Base-by-base conservation (phyloP, 768 basidiomycete species). In the Mycena floridula region DNA sequence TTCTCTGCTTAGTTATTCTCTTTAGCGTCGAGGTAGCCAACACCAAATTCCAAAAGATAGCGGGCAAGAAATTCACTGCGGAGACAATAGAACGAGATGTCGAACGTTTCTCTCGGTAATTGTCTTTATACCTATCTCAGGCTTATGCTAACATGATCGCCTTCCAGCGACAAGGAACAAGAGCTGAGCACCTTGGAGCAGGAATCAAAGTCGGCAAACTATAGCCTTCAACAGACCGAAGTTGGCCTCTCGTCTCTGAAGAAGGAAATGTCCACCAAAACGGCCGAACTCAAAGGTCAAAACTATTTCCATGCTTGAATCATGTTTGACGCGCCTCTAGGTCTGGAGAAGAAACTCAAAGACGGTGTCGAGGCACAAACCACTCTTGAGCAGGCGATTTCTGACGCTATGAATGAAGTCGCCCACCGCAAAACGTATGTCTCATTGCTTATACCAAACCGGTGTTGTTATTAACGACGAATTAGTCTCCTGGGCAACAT, bases 11-110 rank as follows among this genome's bases (percentile, higher is more conserved):
- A 43, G 13, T 3, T 26, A 5, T n/a, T 35, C 46, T 13, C 22
- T 27, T n/a, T 47, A 96, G 94, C 41, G 61, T 93, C 16, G 76
- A 82, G 21, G 59, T 73, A 38, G 74, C 76, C 40, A 77, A 75
- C 37, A 60, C 64, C 40, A 84, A 81, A 57, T 85, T 82, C 55
- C 76, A 72, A 28, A 79, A 82, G n/a, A n/a, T n/a, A 7, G 66
- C 83, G n/a, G 82, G 81, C 12, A 65, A 63, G 32, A 77, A 85
- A 28, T 68, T 81, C 0, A 67, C 70, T 5, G 64, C 70, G 1
- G 81, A 81, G 7, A 79, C 72, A 1, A 85, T 95, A 69, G 92
- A 95, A 52, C 69, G 69, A 15, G 84, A 88, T 45, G 70, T 89
- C 5, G 81, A 84, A 20, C 69, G 72, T 15, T 57, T 79, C 7